Conservation (phyloP, 208 protist genomes). For the Blastocrithidia nonstop region DNA sequence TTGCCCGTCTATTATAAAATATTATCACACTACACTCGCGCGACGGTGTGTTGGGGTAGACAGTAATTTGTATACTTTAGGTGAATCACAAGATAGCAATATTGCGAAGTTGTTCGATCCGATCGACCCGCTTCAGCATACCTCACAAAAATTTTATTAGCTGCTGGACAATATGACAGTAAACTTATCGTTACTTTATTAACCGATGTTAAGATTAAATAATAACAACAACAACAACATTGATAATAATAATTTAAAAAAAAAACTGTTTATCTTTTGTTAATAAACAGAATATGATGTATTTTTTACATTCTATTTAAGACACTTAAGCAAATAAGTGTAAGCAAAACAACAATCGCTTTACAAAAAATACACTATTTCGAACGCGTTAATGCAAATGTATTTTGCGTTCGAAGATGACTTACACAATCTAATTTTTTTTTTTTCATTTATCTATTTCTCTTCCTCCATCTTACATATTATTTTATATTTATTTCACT, state of each 20-base stretch:
- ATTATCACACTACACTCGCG: slow-evolving; percentile 40
- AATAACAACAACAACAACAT: neutral
- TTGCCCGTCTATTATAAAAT: slow-evolving; percentile 34
- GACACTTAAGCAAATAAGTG: too few species aligned
- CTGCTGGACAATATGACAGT: slow-evolving; percentile 74
- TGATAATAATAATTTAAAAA: too few species aligned
- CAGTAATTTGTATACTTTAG: slow-evolving; percentile 42
- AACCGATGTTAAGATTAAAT: neutral
- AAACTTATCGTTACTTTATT: slow-evolving; percentile 47
- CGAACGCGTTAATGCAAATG: too few species aligned
- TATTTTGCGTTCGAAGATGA: too few species aligned
- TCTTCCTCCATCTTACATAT: neutral
- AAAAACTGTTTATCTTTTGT: neutral
- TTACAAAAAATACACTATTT: too few species aligned
- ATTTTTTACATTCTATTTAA: too few species aligned
- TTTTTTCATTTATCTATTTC: slow-evolving; percentile 5
- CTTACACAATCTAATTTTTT: too few species aligned
- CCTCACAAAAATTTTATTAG: slow-evolving; percentile 70
- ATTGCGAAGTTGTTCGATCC: slow-evolving; percentile 23
- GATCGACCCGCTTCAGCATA: slow-evolving; percentile 51
- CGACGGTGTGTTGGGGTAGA: slow-evolving; percentile 56
- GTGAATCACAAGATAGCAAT: slow-evolving; percentile 26
- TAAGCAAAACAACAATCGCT: too few species aligned
- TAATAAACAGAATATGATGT: neutral
- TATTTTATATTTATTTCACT: slow-evolving; percentile 4